phyloP scores from a whole-genome alignment of 345 rosid genomes.

The Aethionema arabicum region DNA sequence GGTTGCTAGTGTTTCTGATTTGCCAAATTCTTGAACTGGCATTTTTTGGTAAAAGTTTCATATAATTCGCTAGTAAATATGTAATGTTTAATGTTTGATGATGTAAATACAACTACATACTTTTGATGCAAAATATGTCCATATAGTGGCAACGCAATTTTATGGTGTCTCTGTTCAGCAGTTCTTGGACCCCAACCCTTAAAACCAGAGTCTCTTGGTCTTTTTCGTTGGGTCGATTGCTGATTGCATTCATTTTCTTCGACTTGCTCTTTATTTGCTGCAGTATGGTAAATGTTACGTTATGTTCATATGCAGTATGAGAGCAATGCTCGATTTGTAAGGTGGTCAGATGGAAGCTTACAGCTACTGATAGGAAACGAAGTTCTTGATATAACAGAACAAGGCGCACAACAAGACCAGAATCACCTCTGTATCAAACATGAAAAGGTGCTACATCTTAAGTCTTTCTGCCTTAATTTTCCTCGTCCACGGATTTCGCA shows the following conservation, averaged over 20 bases:
- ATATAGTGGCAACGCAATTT: constrained; percentile 10
- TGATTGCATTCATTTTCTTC: constrained; percentile 6
- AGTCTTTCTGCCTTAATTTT: constrained; percentile 14
- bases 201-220: constrained; percentile 12
- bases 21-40: constrained; percentile 19
- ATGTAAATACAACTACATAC: neutral
- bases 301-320: constrained; percentile 57
- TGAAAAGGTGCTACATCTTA: constrained; percentile 63
- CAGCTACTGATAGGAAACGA: constrained; percentile 95
- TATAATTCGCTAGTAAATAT: constrained; percentile 6
- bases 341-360: constrained; percentile 99
- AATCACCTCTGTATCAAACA: constrained; percentile 92
- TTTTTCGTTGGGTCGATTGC: constrained; percentile 8
- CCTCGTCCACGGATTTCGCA: constrained; percentile 10
- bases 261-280: constrained; percentile 15
- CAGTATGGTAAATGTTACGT: constrained; percentile 24
- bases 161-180: constrained; percentile 15
- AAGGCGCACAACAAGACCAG: constrained; percentile 87
- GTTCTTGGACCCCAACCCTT: constrained; percentile 18
- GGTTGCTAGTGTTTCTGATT: constrained; percentile 7
- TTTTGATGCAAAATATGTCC: constrained; percentile 19
- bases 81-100: constrained; percentile 1
- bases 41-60: constrained; percentile 19
- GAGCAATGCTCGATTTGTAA: constrained; percentile 98
- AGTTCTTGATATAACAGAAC: constrained; percentile 96